Conservation (phyloP, 805 yeast genomes). For the Yueomyces sinensis region DNA sequence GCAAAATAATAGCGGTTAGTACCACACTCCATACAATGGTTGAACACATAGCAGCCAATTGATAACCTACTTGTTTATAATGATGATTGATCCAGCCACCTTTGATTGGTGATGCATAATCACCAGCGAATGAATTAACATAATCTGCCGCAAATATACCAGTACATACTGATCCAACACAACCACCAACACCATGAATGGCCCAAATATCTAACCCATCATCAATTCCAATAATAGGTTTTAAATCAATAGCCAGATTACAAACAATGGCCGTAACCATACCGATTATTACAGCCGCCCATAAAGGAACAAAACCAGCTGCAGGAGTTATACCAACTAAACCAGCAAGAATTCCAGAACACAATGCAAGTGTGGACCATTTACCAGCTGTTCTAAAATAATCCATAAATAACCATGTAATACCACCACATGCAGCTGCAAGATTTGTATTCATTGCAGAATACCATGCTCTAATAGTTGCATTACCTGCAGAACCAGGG, state of each 20-base stretch:
- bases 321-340: constrained; percentile 94
- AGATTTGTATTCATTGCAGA: constrained; percentile 86
- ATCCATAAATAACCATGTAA: constrained; percentile 90
- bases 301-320: constrained; percentile 91
- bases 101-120: constrained; percentile 35
- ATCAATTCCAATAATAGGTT: constrained; percentile 60
- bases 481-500: constrained; percentile 95
- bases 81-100: constrained; percentile 89
- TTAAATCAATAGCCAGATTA: constrained; percentile 76
- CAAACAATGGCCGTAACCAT: constrained; percentile 62
- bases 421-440: constrained; percentile 88
- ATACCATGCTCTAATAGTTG: constrained; percentile 87
- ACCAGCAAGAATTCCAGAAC: constrained; percentile 90
- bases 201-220: constrained; percentile 95
- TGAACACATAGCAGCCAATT: constrained; percentile 65
- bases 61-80: constrained; percentile 75
- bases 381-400: constrained; percentile 73
- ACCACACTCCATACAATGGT: constrained; percentile 65
- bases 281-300: constrained; percentile 79
- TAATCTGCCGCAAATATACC: constrained; percentile 90
- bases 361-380: constrained; percentile 89
- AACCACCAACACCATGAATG: constrained; percentile 89
- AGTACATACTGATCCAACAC: constrained; percentile 69
- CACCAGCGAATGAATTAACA: constrained; percentile 72
- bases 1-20: constrained; percentile 56